A percentile compares a stretch with the other conserved stretches of the same genome.
These are phyloP conservation scores for Spongispora temasekensis DNA, from an alignment of 1,284 basidiomycete genomes.

Conservation along the genomic window DNA sequence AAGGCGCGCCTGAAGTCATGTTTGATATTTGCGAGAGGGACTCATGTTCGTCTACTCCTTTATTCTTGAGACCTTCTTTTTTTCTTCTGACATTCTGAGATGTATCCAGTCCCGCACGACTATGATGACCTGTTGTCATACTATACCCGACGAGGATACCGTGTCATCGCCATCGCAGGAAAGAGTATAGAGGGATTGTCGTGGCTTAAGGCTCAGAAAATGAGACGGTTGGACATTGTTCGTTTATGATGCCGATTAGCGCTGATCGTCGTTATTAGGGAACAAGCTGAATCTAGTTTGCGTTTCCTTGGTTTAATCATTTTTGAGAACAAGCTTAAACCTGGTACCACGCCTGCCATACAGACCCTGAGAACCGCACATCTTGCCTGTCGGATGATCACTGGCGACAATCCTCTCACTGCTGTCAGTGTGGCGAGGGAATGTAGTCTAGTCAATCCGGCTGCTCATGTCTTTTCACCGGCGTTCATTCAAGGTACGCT, in stretches of 20 bases:
- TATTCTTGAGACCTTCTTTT: too few relatives aligned
- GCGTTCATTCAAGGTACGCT: constrained; percentile 71
- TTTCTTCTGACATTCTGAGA: constrained; percentile 6
- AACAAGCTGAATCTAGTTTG: constrained; percentile 91
- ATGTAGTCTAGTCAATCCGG: constrained; percentile 87
- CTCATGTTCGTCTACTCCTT: constrained; percentile 65
- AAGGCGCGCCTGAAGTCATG: constrained; percentile 99
- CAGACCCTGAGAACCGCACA: constrained; percentile 88
- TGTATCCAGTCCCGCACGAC: constrained; percentile 81
- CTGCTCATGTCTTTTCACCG: constrained; percentile 91
- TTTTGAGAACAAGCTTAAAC: constrained; percentile 98
- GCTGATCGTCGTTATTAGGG: constrained; percentile 49
- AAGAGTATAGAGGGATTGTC: constrained; percentile 93
- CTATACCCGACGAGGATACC: constrained; percentile 96
- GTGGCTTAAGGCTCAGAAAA: constrained; percentile 96
- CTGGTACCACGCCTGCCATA: constrained; percentile 90
- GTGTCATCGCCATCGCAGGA: constrained; percentile 98
- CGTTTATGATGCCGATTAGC: constrained; percentile 1
- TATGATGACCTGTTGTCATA: constrained; percentile 97
- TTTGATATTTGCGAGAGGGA: constrained; percentile 88
- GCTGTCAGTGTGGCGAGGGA: constrained; percentile 97
- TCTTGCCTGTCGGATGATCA: constrained; percentile 96
- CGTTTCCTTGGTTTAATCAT: constrained; percentile 96
- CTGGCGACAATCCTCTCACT: constrained; percentile 96
- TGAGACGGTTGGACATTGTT: constrained; percentile 73